These are phyloP conservation scores for Trametes coccinea DNA, from an alignment of 768 basidiomycete species.

Conservation along the genomic window DNA sequence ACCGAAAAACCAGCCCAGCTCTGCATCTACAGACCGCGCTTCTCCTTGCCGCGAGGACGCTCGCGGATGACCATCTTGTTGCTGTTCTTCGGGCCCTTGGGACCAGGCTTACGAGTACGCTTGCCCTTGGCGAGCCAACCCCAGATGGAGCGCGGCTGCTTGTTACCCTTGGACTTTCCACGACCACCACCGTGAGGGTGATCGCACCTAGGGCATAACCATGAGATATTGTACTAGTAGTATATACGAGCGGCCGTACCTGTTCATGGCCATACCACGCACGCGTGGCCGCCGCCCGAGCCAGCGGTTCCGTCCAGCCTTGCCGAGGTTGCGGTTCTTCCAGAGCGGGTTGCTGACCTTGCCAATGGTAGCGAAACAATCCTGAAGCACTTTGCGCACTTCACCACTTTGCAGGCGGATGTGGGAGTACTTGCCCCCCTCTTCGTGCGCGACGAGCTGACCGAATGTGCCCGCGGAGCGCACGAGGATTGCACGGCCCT, in stretches of 20 bases:
- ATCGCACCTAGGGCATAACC: slow-evolving; percentile 54
- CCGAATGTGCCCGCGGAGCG: slow-evolving; percentile 89
- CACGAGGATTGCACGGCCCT: slow-evolving; percentile 78
- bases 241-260: slow-evolving; percentile 47
- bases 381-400: slow-evolving; percentile 78
- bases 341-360: slow-evolving; percentile 89
- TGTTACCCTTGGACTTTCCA: slow-evolving; percentile 96
- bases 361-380: slow-evolving; percentile 88
- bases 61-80: slow-evolving; percentile 90
- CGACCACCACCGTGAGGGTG: slow-evolving; percentile 98
- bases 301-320: slow-evolving; percentile 90
- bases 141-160: slow-evolving; percentile 89
- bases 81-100: slow-evolving; percentile 85
- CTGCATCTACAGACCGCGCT: slow-evolving; percentile 29
- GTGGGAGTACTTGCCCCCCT: slow-evolving; percentile 69
- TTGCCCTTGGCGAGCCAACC: slow-evolving; percentile 93
- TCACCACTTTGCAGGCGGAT: slow-evolving; percentile 92
- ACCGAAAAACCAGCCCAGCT: background rate
- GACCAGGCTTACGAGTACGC: slow-evolving; percentile 89
- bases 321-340: slow-evolving; percentile 83
- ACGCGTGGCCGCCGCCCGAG: slow-evolving; percentile 82
- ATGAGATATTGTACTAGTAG: slow-evolving; percentile 10
- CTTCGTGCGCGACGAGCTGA: slow-evolving; percentile 78
- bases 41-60: slow-evolving; percentile 73
- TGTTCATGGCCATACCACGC: slow-evolving; percentile 97